These are phyloP conservation scores for Acmispon strigosus DNA, from an alignment of 306 rosid genomes.

Conservation along the genomic window DNA sequence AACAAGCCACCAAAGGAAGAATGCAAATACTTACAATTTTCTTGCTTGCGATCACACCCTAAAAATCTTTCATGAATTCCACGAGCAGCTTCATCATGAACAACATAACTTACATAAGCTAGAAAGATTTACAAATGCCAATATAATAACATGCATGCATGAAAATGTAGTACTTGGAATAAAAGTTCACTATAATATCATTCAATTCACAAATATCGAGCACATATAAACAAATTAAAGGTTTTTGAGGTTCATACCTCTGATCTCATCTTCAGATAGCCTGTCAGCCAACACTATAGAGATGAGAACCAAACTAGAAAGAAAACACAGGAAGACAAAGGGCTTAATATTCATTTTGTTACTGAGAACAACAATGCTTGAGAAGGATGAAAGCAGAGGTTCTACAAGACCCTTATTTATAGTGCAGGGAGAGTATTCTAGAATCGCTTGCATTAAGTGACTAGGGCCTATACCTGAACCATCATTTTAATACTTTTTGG, in stretches of 20 bases:
- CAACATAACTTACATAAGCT: background rate
- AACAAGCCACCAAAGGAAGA: background rate
- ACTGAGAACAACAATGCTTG: background rate
- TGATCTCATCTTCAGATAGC: background rate
- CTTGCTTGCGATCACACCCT: background rate
- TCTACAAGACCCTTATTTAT: background rate
- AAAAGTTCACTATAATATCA: no score
- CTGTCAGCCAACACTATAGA: constrained; percentile 11
- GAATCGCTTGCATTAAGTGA: background rate
- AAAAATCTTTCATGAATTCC: background rate
- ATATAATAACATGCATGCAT: background rate
- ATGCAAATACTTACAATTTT: background rate
- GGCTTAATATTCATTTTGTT: constrained; percentile 17
- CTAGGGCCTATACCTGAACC: background rate
- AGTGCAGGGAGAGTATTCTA: background rate
- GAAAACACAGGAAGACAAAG: background rate
- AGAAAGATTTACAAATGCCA: background rate
- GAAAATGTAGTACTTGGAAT: no score
- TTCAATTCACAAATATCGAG: no score
- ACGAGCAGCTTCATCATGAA: background rate
- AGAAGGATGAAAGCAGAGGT: background rate
- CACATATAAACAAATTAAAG: no score
- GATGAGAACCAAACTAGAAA: constrained; percentile 5
- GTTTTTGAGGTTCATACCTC: background rate
- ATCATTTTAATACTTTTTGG: background rate